Evolutionary conservation across 2,329 filamentous ascomycete genomes (phyloP), one percentile per base, ranked within the genome.

Genomic region (Colletotrichum aenigma): DNA sequence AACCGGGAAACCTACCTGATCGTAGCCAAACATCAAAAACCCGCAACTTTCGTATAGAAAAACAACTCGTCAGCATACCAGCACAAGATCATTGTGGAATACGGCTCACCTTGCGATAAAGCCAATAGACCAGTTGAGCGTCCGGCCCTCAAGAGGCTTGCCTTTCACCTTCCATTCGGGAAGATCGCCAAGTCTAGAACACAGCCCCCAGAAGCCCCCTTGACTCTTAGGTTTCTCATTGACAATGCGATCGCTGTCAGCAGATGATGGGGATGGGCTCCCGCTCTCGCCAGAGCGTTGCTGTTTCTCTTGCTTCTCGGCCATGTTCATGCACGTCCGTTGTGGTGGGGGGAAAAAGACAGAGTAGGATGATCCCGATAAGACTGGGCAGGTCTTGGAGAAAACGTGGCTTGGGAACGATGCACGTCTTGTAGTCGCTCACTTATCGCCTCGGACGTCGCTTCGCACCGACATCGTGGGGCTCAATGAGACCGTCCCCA

Each of bases 1-100:
- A n/a, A n/a, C n/a, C n/a, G n/a, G n/a, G n/a, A n/a, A n/a, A n/a
- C n/a, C n/a, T n/a, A n/a, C n/a, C n/a, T 81, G 80, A 26, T 82
- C 81, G 52, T 82, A 81, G 16, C 80, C 79, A 52, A 82, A 81
- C 79, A 81, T 81, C 64, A 81, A 77, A 69, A 82, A 82, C 2
- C 80, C 81, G 18, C 80, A 82, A 1, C 78, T 80, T n/a, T n/a
- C n/a, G n/a, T n/a, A n/a, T n/a, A n/a, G n/a, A n/a, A n/a, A n/a
- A n/a, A n/a, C n/a, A n/a, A n/a, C n/a, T n/a, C n/a, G n/a, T n/a
- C n/a, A n/a, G n/a, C n/a, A n/a, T n/a, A n/a, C n/a, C n/a, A n/a
- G n/a, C n/a, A n/a, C n/a, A n/a, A n/a, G n/a, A n/a, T n/a, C n/a
- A n/a, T n/a, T n/a, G n/a, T n/a, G n/a, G n/a, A n/a, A n/a, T n/a